phyloP scores from a whole-genome alignment of 2,329 filamentous ascomycete genomes.

The Dactylellina cionopaga region DNA sequence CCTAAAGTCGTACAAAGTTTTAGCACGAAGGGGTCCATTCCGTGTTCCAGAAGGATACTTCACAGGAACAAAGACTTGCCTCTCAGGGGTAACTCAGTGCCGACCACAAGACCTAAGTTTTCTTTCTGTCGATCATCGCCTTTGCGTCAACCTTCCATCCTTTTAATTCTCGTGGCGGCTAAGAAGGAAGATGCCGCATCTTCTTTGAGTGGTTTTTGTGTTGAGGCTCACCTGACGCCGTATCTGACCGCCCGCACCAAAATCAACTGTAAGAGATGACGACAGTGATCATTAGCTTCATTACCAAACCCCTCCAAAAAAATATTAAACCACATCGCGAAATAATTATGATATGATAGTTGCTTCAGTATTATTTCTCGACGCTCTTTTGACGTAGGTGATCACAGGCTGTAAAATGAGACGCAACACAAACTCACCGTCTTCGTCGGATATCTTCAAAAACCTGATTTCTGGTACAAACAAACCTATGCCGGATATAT shows the following conservation, averaged over 20 bases:
- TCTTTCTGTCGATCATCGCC: conserved; percentile 40
- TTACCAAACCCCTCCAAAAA: not conserved
- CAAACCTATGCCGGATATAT: conserved; percentile 65
- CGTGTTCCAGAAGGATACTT: conserved; percentile 32
- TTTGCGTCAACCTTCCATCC: conserved; percentile 34
- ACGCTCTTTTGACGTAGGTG: conserved; percentile 13
- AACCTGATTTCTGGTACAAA: conserved; percentile 82
- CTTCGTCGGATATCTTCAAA: conserved; percentile 71
- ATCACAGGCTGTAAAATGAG: conserved; percentile 1
- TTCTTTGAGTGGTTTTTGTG: conserved; percentile 24
- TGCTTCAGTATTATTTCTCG: conserved; percentile 2
- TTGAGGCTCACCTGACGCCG: conserved; percentile 51
- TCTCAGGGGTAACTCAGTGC: conserved; percentile 54
- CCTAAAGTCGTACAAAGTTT: conserved; percentile 48
- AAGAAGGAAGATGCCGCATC: conserved; percentile 33
- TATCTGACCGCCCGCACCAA: conserved; percentile 36
- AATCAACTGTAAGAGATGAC: conserved; percentile 46
- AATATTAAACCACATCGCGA: not conserved
- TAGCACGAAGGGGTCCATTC: conserved; percentile 24
- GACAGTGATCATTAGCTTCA: conserved; percentile 49
- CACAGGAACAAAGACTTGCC: conserved; percentile 35
- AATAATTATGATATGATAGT: too few species aligned
- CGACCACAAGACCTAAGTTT: conserved; percentile 52
- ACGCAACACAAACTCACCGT: conserved; percentile 60
- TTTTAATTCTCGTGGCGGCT: conserved; percentile 11